Evolutionary conservation across 1,284 basidiomycete species (phyloP).

Genomic region (Phenoliferia sp.): DNA sequence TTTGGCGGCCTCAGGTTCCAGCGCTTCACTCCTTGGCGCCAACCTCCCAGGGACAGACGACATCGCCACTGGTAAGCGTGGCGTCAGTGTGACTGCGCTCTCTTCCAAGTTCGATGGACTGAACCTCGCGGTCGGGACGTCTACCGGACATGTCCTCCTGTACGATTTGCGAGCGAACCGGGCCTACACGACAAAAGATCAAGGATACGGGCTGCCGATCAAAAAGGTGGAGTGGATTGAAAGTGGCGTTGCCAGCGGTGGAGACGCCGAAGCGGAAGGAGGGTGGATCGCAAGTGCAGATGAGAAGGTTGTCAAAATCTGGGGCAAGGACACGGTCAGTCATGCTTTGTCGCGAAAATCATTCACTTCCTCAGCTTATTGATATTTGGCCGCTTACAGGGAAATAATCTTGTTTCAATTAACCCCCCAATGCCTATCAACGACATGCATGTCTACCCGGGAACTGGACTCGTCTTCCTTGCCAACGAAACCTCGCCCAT

Average conservation of each 20-base stretch:
- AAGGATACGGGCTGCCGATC: slow-evolving; percentile 91
- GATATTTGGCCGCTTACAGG: slow-evolving; percentile 11
- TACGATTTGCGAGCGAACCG: slow-evolving; percentile 86
- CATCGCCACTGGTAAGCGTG: slow-evolving; percentile 11
- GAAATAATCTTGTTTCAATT: slow-evolving; percentile 81
- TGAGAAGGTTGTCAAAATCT: slow-evolving; percentile 92
- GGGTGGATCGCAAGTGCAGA: slow-evolving; percentile 77
- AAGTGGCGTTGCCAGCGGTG: slow-evolving; percentile 54
- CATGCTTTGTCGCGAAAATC: neutral
- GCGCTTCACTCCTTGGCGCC: slow-evolving; percentile 34
- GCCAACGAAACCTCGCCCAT: slow-evolving; percentile 91
- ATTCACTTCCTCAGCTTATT: neutral
- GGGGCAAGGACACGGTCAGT: slow-evolving; percentile 72
- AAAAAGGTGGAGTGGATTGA: slow-evolving; percentile 86
- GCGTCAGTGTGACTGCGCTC: slow-evolving; percentile 75
- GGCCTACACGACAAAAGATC: slow-evolving; percentile 87
- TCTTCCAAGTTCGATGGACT: slow-evolving; percentile 80
- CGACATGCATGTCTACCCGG: slow-evolving; percentile 79
- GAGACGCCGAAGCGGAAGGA: slow-evolving; percentile 66
- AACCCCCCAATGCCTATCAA: slow-evolving; percentile 84
- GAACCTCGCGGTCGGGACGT: slow-evolving; percentile 89
- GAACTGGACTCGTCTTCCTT: slow-evolving; percentile 75
- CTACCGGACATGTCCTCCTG: slow-evolving; percentile 85
- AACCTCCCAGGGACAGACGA: slow-evolving; percentile 49
- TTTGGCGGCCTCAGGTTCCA: slow-evolving; percentile 44